Evolutionary conservation across 106 monocot species (phyloP).

Genomic region (Apostasia shenzhenica): DNA sequence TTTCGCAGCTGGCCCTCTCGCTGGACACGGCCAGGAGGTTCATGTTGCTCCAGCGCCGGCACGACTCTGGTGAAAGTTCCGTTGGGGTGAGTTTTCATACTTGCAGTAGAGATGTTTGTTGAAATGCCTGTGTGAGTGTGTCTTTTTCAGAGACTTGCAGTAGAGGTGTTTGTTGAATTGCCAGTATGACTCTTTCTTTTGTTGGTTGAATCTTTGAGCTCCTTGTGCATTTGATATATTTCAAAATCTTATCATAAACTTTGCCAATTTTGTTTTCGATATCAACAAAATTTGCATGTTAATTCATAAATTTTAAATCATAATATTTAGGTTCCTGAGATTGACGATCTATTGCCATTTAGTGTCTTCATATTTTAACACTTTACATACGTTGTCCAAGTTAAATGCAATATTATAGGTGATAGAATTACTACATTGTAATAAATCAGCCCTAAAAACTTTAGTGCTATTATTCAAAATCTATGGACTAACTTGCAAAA

Average conservation of each 20-base stretch:
- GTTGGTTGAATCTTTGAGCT: neutral
- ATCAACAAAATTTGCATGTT: neutral
- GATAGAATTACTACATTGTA: no score
- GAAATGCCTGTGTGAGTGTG: neutral
- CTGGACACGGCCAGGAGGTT: slow-evolving; percentile 50
- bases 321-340: no score
- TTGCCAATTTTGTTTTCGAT: neutral
- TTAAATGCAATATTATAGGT: no score
- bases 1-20: slow-evolving; percentile 29
- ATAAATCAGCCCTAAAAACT: no score
- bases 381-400: no score
- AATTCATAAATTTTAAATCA: no score
- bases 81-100: neutral
- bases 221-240: neutral
- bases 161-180: neutral
- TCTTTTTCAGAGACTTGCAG: neutral
- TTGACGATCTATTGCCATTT: no score
- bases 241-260: neutral
- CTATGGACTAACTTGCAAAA: no score
- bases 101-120: neutral
- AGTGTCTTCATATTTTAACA: no score
- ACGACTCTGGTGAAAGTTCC: neutral
- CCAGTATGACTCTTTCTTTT: neutral
- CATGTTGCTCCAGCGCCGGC: neutral
- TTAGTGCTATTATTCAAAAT: no score